Evolutionary conservation across 1,139 yeast genomes (phyloP), one percentile per base, ranked within the genome.

Genomic region (Pichia sp.): DNA sequence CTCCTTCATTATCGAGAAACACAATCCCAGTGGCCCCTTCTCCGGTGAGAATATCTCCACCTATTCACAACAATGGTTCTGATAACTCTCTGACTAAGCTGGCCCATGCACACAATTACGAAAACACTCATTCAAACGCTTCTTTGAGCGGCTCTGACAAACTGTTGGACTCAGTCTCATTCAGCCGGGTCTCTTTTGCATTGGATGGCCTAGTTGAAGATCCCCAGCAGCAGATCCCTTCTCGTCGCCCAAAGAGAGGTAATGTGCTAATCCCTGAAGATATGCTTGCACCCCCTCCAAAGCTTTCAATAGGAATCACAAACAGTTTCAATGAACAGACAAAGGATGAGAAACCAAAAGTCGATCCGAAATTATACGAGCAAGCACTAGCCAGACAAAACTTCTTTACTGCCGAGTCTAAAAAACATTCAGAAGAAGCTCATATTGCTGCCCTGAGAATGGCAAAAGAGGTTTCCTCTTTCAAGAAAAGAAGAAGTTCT

Each of bases 211-310:
- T 90, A 51, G 72, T 76, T 0, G 77, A 75, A 59, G 97, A 92
- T 67, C 98, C 98, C 1, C 97, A 96, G 54, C 98, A 92, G 69
- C 97, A 90, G 67, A 87, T 92, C 58, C 98, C 98, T 0, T 86
- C 96, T 0, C 74, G 96, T 59, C 78, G 84, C 54, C 97, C 97
- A 0, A 79, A 77, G 59, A 78, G 77, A 57, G 97, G 97, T 1
- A 84, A 88, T 64, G 92, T 90, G 7, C 67, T 86, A 42, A 81
- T 90, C 11, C 90, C 92, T 0, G 89, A 85, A 50, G 93, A 87
- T 64, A 63, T 84, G 40, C 68, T 75, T 41, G 85, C 85, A 0
- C 82, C 82, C 1, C 83, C 87, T 1, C 81, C 87, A 30, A 72
- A 84, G 59, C 72, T 87, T 36, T 79, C 87, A 0, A 76, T 82